Percentiles rank a stretch among this genome's conserved stretches.
Conservation (phyloP, 1,139 yeast species). For the Debaryomycetaceae sp. region DNA sequence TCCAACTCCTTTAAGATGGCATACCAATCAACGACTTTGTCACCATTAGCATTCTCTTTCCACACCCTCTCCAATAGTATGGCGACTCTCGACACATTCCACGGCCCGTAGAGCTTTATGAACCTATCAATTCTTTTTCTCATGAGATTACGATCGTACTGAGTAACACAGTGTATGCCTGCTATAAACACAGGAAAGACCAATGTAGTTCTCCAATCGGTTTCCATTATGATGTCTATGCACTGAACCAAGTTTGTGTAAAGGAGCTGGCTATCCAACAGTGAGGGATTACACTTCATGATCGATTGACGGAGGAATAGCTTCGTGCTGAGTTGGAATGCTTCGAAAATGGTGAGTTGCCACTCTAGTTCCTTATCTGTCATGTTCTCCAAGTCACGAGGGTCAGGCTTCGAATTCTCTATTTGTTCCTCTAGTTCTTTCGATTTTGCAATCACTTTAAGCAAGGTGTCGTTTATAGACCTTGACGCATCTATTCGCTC, state of each 20-base stretch:
- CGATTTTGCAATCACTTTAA: slow-evolving; percentile 1
- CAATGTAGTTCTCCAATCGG: slow-evolving; percentile 67
- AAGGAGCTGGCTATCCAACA: slow-evolving; percentile 61
- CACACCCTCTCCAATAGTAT: slow-evolving; percentile 55
- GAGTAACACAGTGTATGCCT: slow-evolving; percentile 61
- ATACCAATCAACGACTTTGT: slow-evolving; percentile 58
- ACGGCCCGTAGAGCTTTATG: slow-evolving; percentile 60
- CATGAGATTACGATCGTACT: slow-evolving; percentile 50
- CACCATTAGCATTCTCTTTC: slow-evolving; percentile 37
- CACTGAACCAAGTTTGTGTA: slow-evolving; percentile 53
- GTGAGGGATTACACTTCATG: slow-evolving; percentile 55
- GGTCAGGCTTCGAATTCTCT: slow-evolving; percentile 52
- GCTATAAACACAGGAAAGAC: slow-evolving; percentile 78
- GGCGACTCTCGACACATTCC: slow-evolving; percentile 61
- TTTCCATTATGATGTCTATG: slow-evolving; percentile 59
- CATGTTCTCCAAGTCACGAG: slow-evolving; percentile 44
- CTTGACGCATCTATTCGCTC: neutral
- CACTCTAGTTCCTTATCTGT: slow-evolving; percentile 55
- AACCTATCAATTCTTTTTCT: slow-evolving; percentile 50
- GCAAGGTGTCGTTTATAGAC: slow-evolving; percentile 7
- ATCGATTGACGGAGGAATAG: slow-evolving; percentile 66
- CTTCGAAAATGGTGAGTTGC: slow-evolving; percentile 69
- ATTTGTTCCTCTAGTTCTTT: slow-evolving; percentile 19
- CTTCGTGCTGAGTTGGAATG: slow-evolving; percentile 67
- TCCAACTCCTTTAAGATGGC: slow-evolving; percentile 60